These are phyloP conservation scores for Amaranthus hypochondriacus DNA, from an alignment of 148 eudicot species.

Conservation along the genomic window DNA sequence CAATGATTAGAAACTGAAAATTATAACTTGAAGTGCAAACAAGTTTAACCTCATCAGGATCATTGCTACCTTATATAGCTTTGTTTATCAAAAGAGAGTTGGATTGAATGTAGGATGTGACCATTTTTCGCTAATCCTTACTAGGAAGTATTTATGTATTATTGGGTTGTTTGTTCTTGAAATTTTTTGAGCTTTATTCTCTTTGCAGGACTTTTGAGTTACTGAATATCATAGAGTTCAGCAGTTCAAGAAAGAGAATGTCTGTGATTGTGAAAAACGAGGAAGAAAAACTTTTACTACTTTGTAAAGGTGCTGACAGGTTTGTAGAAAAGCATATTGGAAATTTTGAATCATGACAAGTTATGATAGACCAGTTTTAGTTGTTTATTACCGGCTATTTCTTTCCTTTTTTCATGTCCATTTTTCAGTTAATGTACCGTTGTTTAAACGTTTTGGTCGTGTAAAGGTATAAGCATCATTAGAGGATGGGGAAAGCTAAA, in stretches of 20 bases:
- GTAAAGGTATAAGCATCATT: conserved; percentile 2
- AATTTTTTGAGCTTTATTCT: neutral
- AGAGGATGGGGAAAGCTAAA: neutral
- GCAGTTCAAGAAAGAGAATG: conserved; percentile 73
- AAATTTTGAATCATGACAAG: neutral
- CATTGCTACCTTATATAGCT: neutral
- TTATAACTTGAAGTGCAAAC: neutral
- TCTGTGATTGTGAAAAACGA: conserved; percentile 48
- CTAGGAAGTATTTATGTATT: neutral
- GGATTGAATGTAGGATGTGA: neutral
- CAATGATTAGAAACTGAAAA: neutral
- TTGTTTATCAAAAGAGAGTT: neutral
- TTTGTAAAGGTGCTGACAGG: conserved; percentile 78
- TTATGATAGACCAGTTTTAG: neutral
- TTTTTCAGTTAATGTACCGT: neutral
- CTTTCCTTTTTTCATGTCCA: neutral
- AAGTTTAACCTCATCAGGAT: neutral
- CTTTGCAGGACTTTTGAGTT: conserved; percentile 38
- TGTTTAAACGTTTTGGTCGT: neutral
- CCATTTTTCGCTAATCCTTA: neutral
- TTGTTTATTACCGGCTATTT: neutral
- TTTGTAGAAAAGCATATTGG: conserved; percentile 17
- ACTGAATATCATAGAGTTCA: conserved; percentile 51
- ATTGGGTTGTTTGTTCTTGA: neutral
- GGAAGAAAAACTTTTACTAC: conserved; percentile 44